These are phyloP conservation scores for Ophiocytium majus DNA, from an alignment of 352 stramenopile genomes.

Conservation along the genomic window DNA sequence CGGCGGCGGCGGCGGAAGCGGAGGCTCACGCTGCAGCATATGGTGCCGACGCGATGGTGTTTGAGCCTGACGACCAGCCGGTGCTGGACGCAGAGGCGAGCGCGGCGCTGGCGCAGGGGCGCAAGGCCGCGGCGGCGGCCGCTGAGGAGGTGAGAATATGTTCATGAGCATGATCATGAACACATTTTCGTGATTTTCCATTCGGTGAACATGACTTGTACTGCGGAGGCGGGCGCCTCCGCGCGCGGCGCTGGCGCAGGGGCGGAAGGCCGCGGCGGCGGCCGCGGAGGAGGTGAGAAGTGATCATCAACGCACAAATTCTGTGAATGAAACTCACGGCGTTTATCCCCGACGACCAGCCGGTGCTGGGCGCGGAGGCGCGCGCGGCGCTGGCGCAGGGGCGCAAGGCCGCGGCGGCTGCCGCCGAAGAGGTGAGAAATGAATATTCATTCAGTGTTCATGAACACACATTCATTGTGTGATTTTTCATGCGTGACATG, in stretches of 20 bases:
- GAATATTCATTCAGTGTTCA: neutral
- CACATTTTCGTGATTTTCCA: too few relatives aligned
- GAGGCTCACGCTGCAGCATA: neutral
- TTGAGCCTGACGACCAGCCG: slow-evolving; percentile 20
- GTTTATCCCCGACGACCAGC: neutral
- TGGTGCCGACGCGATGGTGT: neutral
- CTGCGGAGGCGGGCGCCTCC: too few relatives aligned
- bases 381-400: neutral
- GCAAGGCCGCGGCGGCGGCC: neutral
- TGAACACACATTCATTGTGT: neutral
- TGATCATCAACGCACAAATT: neutral
- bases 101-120: neutral
- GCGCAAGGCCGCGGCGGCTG: neutral
- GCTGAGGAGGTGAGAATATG: neutral
- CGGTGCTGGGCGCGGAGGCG: neutral
- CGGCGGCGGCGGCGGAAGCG: neutral
- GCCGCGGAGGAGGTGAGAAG: neutral
- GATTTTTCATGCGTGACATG: too few relatives aligned
- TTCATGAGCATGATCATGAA: too few relatives aligned
- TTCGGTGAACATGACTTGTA: too few relatives aligned
- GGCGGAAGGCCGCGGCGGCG: neutral
- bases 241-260: neutral
- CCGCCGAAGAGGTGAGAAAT: neutral
- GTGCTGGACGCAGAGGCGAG: slow-evolving; percentile 13
- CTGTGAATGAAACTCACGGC: too few relatives aligned